phyloP scores from a whole-genome alignment of 495 filamentous ascomycete genomes.

The Penicillium waksmanii region DNA sequence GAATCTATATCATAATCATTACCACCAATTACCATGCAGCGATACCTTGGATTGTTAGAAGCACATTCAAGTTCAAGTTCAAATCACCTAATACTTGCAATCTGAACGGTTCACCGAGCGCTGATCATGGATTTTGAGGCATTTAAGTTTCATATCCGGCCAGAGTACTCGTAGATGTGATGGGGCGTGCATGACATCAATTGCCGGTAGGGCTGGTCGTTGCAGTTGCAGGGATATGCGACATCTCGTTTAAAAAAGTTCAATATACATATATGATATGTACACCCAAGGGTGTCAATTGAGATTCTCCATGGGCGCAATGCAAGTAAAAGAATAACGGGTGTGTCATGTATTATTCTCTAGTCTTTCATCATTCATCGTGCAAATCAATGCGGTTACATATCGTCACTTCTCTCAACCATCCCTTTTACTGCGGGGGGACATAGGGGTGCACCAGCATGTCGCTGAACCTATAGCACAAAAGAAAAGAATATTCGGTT shows the following conservation, averaged over 20 bases:
- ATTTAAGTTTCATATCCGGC: constrained; percentile 4
- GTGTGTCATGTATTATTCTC: constrained; percentile 45
- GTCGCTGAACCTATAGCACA: constrained; percentile 70
- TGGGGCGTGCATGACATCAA: constrained; percentile 11
- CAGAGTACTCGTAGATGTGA: constrained; percentile 11
- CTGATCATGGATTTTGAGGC: neutral
- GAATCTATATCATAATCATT: no score
- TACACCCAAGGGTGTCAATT: neutral
- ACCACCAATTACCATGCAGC: neutral
- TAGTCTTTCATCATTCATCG: constrained; percentile 54
- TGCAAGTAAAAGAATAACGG: constrained; percentile 8
- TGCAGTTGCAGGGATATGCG: neutral
- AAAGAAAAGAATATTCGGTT: constrained; percentile 14
- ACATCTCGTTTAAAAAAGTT: neutral
- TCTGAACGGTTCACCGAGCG: neutral
- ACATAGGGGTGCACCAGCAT: constrained; percentile 88
- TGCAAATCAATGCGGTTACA: constrained; percentile 26
- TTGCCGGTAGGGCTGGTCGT: constrained; percentile 3
- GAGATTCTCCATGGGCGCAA: neutral
- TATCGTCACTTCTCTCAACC: constrained; percentile 23
- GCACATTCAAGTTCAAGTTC: neutral
- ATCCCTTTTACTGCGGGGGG: constrained; percentile 63
- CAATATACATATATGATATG: neutral
- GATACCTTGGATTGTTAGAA: neutral
- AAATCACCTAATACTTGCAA: neutral